A percentile compares a stretch with the other conserved stretches of the same genome.
Conservation (phyloP, 2,329 filamentous ascomycete species). For the Achaetomium macrosporum region DNA sequence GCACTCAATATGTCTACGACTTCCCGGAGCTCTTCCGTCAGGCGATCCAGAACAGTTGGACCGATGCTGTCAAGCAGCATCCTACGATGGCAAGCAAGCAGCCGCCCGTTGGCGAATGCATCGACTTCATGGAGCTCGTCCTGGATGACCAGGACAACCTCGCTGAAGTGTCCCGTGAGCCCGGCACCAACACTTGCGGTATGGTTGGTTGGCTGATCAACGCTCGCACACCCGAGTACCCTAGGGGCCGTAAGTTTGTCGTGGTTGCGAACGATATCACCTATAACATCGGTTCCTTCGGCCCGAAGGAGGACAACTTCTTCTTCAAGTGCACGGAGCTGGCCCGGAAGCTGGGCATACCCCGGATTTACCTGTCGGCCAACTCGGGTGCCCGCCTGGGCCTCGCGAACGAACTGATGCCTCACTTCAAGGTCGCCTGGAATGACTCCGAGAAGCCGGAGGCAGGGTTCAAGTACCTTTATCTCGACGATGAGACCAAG, state of each 20-base stretch:
- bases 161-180: slow-evolving; percentile 87
- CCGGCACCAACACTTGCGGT: slow-evolving; percentile 90
- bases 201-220: slow-evolving; percentile 99
- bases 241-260: slow-evolving; percentile 83
- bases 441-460: slow-evolving; percentile 78
- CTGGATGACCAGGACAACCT: slow-evolving; percentile 90
- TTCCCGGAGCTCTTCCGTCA: slow-evolving; percentile 99
- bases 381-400: slow-evolving; percentile 98
- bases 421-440: slow-evolving; percentile 96
- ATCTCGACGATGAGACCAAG: slow-evolving; percentile 81
- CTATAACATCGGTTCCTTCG: slow-evolving; percentile 97
- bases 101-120: slow-evolving; percentile 81
- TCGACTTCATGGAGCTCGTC: slow-evolving; percentile 89
- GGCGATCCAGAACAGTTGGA: slow-evolving; percentile 93
- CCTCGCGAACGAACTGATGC: slow-evolving; percentile 93
- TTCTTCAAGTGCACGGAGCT: slow-evolving; percentile 99
- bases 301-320: slow-evolving; percentile 93
- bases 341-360: slow-evolving; percentile 88
- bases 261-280: slow-evolving; percentile 99
- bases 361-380: slow-evolving; percentile 94
- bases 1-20: slow-evolving; percentile 98
- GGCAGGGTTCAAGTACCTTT: slow-evolving; percentile 93
- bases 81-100: slow-evolving; percentile 71
- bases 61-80: slow-evolving; percentile 66
- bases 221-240: slow-evolving; percentile 92